Evolutionary conservation across 345 rosid genomes (phyloP), one percentile per base, ranked within the genome.

Genomic region (Balakata baccata): DNA sequence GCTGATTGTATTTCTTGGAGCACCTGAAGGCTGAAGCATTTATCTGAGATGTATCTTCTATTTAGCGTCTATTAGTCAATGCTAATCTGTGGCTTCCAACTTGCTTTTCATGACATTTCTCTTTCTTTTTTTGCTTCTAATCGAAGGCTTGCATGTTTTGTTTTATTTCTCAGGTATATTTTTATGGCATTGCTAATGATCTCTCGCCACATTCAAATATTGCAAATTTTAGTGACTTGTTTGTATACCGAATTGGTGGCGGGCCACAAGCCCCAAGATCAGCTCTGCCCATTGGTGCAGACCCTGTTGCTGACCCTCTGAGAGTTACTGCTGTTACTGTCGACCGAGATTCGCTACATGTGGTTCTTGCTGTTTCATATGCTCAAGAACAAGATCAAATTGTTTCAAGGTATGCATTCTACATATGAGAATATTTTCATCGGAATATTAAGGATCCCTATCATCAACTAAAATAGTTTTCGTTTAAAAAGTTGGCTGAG

Each of bases 231-330:
- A 81, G 66, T 49, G 90, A 95, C 75, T 70, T 95, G 66, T 79
- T 74, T 78, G 84, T 95, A 70, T 89, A 89, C 72, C 90, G 90
- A 64, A 81, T 95, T 72, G 99, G 96, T 64, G 97, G 94, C 10
- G 96, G 93, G 66, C 96, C 96, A 29, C 96, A 87, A 77, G 97
- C 97, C 74, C 93, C 96, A 52, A 88, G 79, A 70, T 91, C 97
- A 49, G 97, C 96, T 74, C 83, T 87, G 20, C 98, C 98, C 25
- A 87, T 89, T 6, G 96, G 96, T 34, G 89, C 92, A 45, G 84
- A 86, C 69, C 86, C 92, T 64, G 84, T 87, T 70, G 86, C 99
- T 54, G 87, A 88, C 61, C 91, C 89, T 7, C 83, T 89, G 45
- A 87, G 92, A 72, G 78, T 86, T 64, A 76, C 90, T 1, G 88